Evolutionary conservation across 1,284 basidiomycete genomes (phyloP).

Genomic region (Vanrija pseudolonga): DNA sequence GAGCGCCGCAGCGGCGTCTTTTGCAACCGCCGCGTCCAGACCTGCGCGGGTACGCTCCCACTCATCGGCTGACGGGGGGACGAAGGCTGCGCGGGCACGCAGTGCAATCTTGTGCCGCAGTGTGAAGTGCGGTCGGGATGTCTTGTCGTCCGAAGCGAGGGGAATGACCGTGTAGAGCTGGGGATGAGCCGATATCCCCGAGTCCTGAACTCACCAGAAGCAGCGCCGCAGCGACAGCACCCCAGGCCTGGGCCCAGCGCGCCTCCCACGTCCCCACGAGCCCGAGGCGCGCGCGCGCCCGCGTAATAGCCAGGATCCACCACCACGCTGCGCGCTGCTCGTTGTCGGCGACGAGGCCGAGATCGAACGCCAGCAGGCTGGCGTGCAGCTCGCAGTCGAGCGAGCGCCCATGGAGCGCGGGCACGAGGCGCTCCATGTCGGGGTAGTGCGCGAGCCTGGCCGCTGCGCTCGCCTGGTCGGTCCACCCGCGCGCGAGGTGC

Average conservation of each 20-base stretch:
- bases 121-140: conserved; percentile 3
- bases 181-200: too few species aligned
- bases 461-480: conserved; percentile 26
- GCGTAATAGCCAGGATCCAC: conserved; percentile 24
- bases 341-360: conserved; percentile 18
- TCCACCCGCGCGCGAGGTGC: conserved; percentile 26
- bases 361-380: conserved; percentile 21
- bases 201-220: conserved; percentile 21
- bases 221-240: conserved; percentile 21
- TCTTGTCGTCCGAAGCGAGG: neutral
- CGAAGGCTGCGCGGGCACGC: neutral
- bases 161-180: conserved; percentile 20
- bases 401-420: conserved; percentile 20
- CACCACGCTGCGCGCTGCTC: conserved; percentile 37
- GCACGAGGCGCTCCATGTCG: conserved; percentile 3
- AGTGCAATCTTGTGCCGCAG: conserved; percentile 16
- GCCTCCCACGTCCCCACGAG: neutral
- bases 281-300: neutral
- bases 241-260: conserved; percentile 26
- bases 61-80: neutral
- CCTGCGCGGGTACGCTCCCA: neutral
- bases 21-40: neutral
- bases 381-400: conserved; percentile 39
- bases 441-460: conserved; percentile 6
- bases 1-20: neutral